phyloP scores from a whole-genome alignment of 1,284 basidiomycete genomes.

The Ceratobasidium theobromae region DNA sequence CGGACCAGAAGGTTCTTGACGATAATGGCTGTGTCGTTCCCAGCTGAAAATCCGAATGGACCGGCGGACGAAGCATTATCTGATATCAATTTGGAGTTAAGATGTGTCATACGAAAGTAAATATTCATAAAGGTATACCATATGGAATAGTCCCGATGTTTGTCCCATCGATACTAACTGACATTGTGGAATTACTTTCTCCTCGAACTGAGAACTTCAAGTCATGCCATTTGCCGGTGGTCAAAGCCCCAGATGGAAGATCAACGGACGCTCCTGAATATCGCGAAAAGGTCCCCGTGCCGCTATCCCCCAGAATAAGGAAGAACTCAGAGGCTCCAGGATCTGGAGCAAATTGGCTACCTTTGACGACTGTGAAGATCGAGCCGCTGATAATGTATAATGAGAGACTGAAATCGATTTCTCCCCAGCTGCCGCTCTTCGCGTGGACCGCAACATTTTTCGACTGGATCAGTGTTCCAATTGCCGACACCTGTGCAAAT shows the following conservation, averaged over 20 bases:
- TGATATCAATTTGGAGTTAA: no score
- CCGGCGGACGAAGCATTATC: not conserved
- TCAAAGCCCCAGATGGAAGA: not conserved
- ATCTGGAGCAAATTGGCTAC: not conserved
- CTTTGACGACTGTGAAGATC: not conserved
- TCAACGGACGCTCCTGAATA: not conserved
- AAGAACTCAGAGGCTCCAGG: not conserved
- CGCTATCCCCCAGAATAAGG: not conserved
- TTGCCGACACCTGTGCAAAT: not conserved
- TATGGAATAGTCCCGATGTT: not conserved
- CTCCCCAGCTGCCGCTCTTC: not conserved
- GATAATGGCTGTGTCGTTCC: not conserved
- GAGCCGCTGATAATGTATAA: not conserved
- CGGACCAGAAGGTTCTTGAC: not conserved
- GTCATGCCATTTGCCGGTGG: not conserved
- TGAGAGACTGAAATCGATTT: not conserved
- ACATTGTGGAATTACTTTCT: not conserved
- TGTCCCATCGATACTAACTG: not conserved
- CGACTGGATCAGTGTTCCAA: not conserved
- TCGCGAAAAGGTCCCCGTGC: not conserved
- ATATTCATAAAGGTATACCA: not conserved
- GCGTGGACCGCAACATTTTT: not conserved
- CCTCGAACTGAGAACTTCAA: not conserved
- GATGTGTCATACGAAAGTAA: no score
- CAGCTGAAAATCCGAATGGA: not conserved